Evolutionary conservation across 257 asterid species (phyloP).

Genomic region (Gentiana straminea): DNA sequence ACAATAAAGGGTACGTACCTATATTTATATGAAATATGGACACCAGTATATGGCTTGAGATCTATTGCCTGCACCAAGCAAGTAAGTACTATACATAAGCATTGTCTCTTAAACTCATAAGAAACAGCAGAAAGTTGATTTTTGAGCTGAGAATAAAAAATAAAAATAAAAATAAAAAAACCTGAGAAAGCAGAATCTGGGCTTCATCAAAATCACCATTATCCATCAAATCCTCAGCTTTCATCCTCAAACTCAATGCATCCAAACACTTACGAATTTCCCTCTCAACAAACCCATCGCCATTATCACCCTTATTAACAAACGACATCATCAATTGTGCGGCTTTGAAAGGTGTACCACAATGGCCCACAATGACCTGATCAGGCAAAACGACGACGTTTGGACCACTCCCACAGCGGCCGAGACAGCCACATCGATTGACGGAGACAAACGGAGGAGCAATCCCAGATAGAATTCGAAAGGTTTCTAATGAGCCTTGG

Average conservation of each 20-base stretch:
- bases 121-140: not conserved
- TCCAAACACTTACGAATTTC: constrained; percentile 41
- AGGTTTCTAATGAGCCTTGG: constrained; percentile 68
- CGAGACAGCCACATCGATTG: constrained; percentile 79
- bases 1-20: constrained; percentile 27
- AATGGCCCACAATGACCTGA: constrained; percentile 44
- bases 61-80: constrained; percentile 58
- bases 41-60: constrained; percentile 70
- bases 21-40: constrained; percentile 50
- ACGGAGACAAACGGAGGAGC: constrained; percentile 59
- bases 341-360: constrained; percentile 66
- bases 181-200: constrained; percentile 57
- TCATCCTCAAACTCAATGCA: constrained; percentile 78
- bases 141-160: not conserved
- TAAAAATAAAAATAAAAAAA: not conserved
- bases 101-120: not conserved
- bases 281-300: constrained; percentile 15
- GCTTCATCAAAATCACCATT: constrained; percentile 45
- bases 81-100: constrained; percentile 1
- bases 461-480: constrained; percentile 66
- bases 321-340: constrained; percentile 41
- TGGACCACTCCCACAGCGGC: constrained; percentile 81
- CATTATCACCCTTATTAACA: constrained; percentile 16
- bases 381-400: constrained; percentile 62
- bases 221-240: constrained; percentile 55